phyloP scores from a whole-genome alignment of 805 yeast genomes.

The Komagataella kurtzmanii region DNA sequence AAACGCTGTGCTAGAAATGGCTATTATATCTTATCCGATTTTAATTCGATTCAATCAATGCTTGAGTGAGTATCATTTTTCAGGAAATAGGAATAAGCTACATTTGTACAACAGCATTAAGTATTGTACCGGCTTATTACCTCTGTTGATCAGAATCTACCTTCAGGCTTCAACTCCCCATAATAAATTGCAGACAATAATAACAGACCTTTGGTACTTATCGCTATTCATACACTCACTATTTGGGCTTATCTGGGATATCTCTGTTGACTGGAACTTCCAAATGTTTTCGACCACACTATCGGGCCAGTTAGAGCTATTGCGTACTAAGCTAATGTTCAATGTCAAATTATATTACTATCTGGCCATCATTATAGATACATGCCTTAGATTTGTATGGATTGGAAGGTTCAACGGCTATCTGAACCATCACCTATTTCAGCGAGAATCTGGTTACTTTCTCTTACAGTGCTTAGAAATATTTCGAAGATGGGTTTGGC shows the following conservation, averaged over 20 bases:
- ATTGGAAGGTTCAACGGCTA: slow-evolving; percentile 28
- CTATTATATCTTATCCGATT: slow-evolving; percentile 38
- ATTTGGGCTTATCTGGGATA: slow-evolving; percentile 83
- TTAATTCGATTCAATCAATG: slow-evolving; percentile 78
- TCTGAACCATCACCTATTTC: slow-evolving; percentile 13
- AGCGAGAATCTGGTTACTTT: slow-evolving; percentile 49
- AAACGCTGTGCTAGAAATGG: slow-evolving; percentile 10
- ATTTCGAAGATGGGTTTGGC: slow-evolving; percentile 82
- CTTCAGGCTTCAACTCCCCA: slow-evolving; percentile 12
- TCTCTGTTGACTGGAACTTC: slow-evolving; percentile 80
- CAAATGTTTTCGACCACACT: slow-evolving; percentile 29
- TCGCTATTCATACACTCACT: slow-evolving; percentile 47
- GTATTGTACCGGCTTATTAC: slow-evolving; percentile 50
- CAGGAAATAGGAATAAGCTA: slow-evolving; percentile 27
- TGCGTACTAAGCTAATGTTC: slow-evolving; percentile 19
- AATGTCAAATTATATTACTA: slow-evolving; percentile 29
- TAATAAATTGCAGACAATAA: background rate
- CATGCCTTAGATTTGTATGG: slow-evolving; percentile 68
- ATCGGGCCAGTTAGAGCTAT: slow-evolving; percentile 7
- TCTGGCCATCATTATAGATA: slow-evolving; percentile 45
- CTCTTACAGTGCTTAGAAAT: slow-evolving; percentile 63
- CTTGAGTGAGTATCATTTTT: slow-evolving; percentile 44
- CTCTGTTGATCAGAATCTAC: slow-evolving; percentile 26
- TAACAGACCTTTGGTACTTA: slow-evolving; percentile 28
- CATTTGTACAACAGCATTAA: slow-evolving; percentile 66